Evolutionary conservation across 352 stramenopile genomes (phyloP).

Genomic region (Pythium scleroteichum): DNA sequence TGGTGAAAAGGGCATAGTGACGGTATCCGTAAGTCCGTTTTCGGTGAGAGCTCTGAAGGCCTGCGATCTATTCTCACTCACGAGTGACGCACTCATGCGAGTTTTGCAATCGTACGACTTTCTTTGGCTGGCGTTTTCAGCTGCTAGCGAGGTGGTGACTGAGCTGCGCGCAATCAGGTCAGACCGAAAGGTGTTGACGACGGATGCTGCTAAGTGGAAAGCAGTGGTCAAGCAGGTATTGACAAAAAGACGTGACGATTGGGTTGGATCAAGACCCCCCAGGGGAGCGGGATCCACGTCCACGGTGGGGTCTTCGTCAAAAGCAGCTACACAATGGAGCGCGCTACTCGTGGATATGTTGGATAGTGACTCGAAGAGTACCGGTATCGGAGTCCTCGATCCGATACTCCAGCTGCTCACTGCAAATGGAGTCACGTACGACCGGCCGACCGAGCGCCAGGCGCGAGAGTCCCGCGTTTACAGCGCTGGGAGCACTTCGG

Average conservation of each 20-base stretch:
- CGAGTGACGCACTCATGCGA: slow-evolving; percentile 23
- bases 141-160: slow-evolving; percentile 16
- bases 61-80: slow-evolving; percentile 57
- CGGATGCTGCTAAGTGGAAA: slow-evolving; percentile 15
- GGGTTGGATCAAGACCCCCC: slow-evolving; percentile 4
- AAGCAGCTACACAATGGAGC: slow-evolving; percentile 18
- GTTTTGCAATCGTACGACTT: slow-evolving; percentile 22
- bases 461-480: background rate
- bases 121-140: slow-evolving; percentile 14
- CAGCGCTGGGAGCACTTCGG: background rate
- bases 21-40: slow-evolving; percentile 40
- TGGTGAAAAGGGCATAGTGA: slow-evolving; percentile 47
- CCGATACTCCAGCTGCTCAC: slow-evolving; percentile 21
- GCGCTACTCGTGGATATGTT: slow-evolving; percentile 25
- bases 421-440: slow-evolving; percentile 16
- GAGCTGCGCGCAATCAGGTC: slow-evolving; percentile 3
- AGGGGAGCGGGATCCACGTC: background rate
- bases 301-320: background rate
- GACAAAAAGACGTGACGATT: slow-evolving; percentile 8
- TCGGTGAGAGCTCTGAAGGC: slow-evolving; percentile 47
- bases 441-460: background rate
- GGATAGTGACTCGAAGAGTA: slow-evolving; percentile 20
- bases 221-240: slow-evolving; percentile 1
- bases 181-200: slow-evolving; percentile 2
- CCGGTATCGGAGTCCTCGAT: slow-evolving; percentile 10